Conservation (phyloP, 495 filamentous ascomycete species). For the Penicillium tannophilum region DNA sequence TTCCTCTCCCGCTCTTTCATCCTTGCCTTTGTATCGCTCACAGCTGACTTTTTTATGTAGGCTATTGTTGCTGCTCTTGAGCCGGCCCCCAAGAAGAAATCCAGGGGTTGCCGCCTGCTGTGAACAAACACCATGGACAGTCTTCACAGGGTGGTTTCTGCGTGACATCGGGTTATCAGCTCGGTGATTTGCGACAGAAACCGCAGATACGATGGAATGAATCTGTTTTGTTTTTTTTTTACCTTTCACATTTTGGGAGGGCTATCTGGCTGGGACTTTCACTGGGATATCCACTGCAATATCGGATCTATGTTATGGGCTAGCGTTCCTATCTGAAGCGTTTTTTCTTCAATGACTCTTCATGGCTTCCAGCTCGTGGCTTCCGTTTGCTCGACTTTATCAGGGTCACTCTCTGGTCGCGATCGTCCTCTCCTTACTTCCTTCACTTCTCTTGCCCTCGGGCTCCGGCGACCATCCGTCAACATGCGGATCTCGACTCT, state of each 20-base stretch:
- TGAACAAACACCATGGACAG: slow-evolving; percentile 24
- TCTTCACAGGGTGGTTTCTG: slow-evolving; percentile 29
- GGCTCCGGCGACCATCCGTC: slow-evolving; percentile 11
- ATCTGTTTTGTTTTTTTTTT: slow-evolving; percentile 29
- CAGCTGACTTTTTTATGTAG: slow-evolving; percentile 41
- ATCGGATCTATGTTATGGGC: slow-evolving; percentile 18
- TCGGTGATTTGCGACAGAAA: slow-evolving; percentile 1
- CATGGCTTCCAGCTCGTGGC: slow-evolving; percentile 14
- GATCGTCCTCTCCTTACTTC: slow-evolving; percentile 17
- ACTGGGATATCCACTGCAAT: slow-evolving; percentile 21
- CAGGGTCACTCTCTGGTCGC: slow-evolving; percentile 6
- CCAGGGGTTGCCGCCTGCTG: slow-evolving; percentile 45
- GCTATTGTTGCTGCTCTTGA: slow-evolving; percentile 89
- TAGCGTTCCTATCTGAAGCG: slow-evolving; percentile 29
- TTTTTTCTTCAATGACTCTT: slow-evolving; percentile 21
- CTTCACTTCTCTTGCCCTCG: slow-evolving; percentile 19
- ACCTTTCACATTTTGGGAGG: slow-evolving; percentile 23
- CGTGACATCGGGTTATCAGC: slow-evolving; percentile 6
- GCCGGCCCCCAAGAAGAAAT: slow-evolving; percentile 74
- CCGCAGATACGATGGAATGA: slow-evolving; percentile 37
- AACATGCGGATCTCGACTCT: slow-evolving; percentile 13
- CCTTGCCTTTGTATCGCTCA: slow-evolving; percentile 9
- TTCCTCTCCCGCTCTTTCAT: slow-evolving; percentile 1
- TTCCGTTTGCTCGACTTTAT: slow-evolving; percentile 5
- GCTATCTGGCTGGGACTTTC: slow-evolving; percentile 18